Conservation (phyloP, 441 rosid species). For the Croton laevigatus region DNA sequence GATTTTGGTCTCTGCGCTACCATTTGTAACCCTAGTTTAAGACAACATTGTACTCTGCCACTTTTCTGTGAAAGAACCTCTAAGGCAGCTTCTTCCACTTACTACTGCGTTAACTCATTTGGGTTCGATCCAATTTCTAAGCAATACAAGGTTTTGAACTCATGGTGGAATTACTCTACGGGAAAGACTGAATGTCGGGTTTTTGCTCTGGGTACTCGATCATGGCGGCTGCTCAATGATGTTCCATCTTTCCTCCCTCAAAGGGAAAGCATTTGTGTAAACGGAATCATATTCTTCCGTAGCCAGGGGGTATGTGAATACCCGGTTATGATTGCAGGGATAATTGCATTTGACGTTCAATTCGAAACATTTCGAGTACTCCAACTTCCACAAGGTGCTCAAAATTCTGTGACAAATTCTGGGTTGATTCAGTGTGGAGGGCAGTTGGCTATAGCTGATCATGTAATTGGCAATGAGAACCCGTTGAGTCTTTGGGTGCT, state of each 20-base stretch:
- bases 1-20: slow-evolving; percentile 2
- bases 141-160: slow-evolving; percentile 22
- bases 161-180: slow-evolving; percentile 4
- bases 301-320: not conserved
- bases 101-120: slow-evolving; percentile 16
- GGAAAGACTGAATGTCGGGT: not conserved
- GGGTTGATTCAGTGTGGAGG: slow-evolving; percentile 8
- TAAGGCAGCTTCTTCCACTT: slow-evolving; percentile 1
- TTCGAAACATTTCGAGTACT: slow-evolving; percentile 7
- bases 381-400: not conserved
- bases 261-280: slow-evolving; percentile 16
- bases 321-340: not conserved
- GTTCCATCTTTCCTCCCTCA: not conserved
- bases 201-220: not conserved
- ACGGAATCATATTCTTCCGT: slow-evolving; percentile 18
- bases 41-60: slow-evolving; percentile 2
- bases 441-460: slow-evolving; percentile 12
- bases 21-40: slow-evolving; percentile 5
- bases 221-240: not conserved
- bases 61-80: slow-evolving; percentile 8
- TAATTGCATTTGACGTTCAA: slow-evolving; percentile 15
- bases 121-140: slow-evolving; percentile 18
- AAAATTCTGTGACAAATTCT: not conserved
- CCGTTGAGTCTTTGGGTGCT: slow-evolving; percentile 10
- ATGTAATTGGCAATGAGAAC: not conserved